Conservation (phyloP, 2,329 filamentous ascomycete genomes). For the Madurella mycetomatis region DNA sequence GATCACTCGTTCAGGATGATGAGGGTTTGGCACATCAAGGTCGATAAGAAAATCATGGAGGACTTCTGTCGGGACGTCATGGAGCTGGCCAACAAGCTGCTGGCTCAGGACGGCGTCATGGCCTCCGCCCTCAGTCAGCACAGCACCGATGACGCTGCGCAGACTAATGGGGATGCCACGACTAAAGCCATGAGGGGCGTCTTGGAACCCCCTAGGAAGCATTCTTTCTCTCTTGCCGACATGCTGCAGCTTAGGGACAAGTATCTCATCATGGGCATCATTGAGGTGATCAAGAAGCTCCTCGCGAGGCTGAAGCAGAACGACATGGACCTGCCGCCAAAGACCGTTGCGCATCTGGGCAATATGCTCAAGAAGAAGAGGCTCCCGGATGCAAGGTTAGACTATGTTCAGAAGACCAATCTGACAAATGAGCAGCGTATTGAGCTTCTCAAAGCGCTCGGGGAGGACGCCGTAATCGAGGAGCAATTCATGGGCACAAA, state of each 20-base stretch:
- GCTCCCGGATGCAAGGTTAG: constrained; percentile 44
- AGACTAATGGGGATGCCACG: constrained; percentile 12
- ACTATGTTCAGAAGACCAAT: constrained; percentile 66
- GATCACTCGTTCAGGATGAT: constrained; percentile 78
- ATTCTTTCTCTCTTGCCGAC: constrained; percentile 67
- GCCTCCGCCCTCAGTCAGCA: constrained; percentile 57
- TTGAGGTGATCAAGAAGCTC: constrained; percentile 79
- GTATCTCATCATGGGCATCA: constrained; percentile 77
- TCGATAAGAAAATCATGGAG: constrained; percentile 75
- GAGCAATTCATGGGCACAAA: constrained; percentile 44
- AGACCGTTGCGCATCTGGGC: constrained; percentile 57
- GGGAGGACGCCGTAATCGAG: constrained; percentile 52
- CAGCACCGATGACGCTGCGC: constrained; percentile 15
- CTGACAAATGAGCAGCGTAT: constrained; percentile 78
- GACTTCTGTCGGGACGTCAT: constrained; percentile 94
- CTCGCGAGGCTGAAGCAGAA: constrained; percentile 76
- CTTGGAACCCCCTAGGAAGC: constrained; percentile 56
- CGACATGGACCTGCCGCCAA: constrained; percentile 62
- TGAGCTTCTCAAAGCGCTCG: constrained; percentile 64
- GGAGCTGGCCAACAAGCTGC: constrained; percentile 81
- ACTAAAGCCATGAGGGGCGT: constrained; percentile 41
- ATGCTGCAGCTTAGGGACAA: constrained; percentile 88
- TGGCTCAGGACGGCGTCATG: constrained; percentile 81
- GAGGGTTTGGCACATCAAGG: constrained; percentile 73
- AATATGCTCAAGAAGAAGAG: constrained; percentile 62